Conservation (phyloP, 306 rosid species). For the Prunus mume region DNA sequence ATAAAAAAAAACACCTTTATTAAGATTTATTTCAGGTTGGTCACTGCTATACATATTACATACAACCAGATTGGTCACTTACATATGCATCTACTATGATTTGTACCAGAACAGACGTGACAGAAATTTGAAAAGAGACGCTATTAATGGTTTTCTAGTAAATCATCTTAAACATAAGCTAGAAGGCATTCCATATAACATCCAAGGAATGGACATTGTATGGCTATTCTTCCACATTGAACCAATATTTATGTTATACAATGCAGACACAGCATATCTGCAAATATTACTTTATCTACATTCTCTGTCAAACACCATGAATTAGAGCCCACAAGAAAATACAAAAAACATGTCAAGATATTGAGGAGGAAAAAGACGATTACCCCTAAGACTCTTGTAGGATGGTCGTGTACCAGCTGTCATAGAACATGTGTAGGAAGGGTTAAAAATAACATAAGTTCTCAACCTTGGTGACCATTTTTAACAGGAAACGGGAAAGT, state of each 20-base stretch:
- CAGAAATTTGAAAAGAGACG: background rate
- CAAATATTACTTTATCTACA: background rate
- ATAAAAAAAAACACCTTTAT: background rate
- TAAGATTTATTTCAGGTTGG: background rate
- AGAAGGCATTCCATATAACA: background rate
- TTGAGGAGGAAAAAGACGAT: conserved; percentile 20
- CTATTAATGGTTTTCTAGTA: background rate
- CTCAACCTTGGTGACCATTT: conserved; percentile 6
- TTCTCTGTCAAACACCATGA: background rate
- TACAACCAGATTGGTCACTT: background rate
- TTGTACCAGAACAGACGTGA: too few species aligned
- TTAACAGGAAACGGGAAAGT: conserved; percentile 16
- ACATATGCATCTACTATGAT: background rate
- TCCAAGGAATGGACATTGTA: background rate
- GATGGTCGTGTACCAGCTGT: conserved; percentile 68
- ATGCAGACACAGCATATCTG: conserved; percentile 3
- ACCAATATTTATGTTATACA: background rate
- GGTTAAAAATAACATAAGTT: conserved; percentile 15
- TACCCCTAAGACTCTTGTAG: conserved; percentile 66
- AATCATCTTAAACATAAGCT: background rate
- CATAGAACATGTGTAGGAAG: conserved; percentile 54
- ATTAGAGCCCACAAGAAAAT: background rate
- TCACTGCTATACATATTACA: too few species aligned
- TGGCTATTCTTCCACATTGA: background rate
- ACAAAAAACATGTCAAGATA: background rate